These are phyloP conservation scores for Funneliformis geosporum DNA, from an alignment of 192 early-diverging fungal genomes.

Conservation along the genomic window DNA sequence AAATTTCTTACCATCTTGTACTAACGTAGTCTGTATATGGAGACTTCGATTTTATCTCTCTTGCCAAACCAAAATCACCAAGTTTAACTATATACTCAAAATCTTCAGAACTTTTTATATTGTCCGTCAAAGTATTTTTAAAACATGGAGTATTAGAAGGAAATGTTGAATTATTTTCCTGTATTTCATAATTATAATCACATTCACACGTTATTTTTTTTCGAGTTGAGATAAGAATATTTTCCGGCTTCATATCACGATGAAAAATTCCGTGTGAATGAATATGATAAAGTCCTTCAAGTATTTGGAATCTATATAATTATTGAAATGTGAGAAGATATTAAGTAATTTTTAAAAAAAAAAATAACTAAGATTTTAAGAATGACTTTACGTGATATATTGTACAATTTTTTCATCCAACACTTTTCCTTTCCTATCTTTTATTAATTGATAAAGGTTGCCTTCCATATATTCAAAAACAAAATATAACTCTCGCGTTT, in stretches of 20 bases:
- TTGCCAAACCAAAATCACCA: constrained; percentile 94
- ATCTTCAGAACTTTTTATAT: constrained; percentile 2
- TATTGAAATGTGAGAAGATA: background rate
- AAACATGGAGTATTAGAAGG: too few species aligned
- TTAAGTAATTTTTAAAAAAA: background rate
- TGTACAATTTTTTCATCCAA: constrained; percentile 71
- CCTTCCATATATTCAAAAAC: constrained; percentile 97
- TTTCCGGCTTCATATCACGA: constrained; percentile 98
- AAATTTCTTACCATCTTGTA: constrained; percentile 81
- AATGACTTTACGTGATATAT: constrained; percentile 68
- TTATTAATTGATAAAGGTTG: constrained; percentile 90
- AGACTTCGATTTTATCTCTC: constrained; percentile 83
- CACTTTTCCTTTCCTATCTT: constrained; percentile 64
- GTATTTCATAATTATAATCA: background rate
- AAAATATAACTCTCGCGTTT: constrained; percentile 85
- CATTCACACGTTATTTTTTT: constrained; percentile 36
- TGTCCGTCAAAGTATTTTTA: background rate
- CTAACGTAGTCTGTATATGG: constrained; percentile 98
- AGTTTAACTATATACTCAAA: constrained; percentile 71
- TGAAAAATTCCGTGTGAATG: constrained; percentile 94
- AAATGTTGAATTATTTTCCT: background rate
- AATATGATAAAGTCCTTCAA: constrained; percentile 86
- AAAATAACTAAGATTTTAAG: constrained; percentile 3
- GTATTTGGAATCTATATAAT: constrained; percentile 73
- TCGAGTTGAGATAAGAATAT: constrained; percentile 70